Base-by-base conservation (phyloP, 129 eudicot genomes). In the Logfia minima region DNA sequence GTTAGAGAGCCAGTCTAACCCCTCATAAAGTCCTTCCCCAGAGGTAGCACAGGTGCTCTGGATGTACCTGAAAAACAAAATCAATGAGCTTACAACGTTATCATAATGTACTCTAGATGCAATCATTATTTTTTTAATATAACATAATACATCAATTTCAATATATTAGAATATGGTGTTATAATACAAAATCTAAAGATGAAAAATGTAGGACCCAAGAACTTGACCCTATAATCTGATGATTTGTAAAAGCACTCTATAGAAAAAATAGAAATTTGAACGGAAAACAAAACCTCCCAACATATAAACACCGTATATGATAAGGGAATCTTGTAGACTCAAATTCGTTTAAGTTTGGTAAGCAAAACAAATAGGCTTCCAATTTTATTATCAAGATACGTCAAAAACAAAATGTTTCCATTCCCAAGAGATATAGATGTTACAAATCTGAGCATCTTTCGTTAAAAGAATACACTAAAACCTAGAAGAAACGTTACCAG, bases 31-130 rank as follows among this genome's bases (percentile, higher is more conserved):
- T 26, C 99, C 99, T 85, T 95, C 99, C 22, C 99, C 99, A 37
- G 99, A 92, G 70, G 99, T 95, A 32, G 99, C 99, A 79, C 99
- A 95, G 61, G 99, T 91, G 91, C 99, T 95, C 92, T 95, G 99
- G 81, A 95, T 95, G 85, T 95, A 95, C 99, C 99, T 95, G 88
- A 28, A 35, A 67, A 43, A 28, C 32, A 66, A 51, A 29, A 45
- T 14, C 3, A 26, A 71, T 19, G 13, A 13, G 4, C 17, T 71
- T 34, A 53, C 48, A 61, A 79, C 16, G 4, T 68, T 21, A 68
- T 1, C 18, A 22, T 41, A 9, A 41, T 41, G 48, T 41, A 41
- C 14, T 10, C 14, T 41, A 2, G 48, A 41, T 41, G 48, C 35
- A 32, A 7, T 5, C 35, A 2, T 41, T 41, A 9, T 9, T 9